phyloP scores from a whole-genome alignment of 2,329 filamentous ascomycete species.

The Talaromyces pinophilus region DNA sequence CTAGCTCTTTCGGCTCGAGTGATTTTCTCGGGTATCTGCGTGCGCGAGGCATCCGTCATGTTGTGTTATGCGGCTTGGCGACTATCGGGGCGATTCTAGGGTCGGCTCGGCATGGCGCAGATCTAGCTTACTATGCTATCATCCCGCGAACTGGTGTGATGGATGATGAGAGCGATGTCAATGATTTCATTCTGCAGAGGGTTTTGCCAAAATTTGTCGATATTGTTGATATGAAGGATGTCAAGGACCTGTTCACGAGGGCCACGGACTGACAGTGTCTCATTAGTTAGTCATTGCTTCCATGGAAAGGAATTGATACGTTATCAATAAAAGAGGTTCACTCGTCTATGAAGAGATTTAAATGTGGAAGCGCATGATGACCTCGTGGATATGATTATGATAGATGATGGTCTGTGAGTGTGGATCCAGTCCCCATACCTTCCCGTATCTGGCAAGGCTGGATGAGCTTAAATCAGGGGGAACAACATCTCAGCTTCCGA shows the following conservation, averaged over 20 bases:
- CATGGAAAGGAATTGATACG: not conserved
- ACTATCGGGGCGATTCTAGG: not conserved
- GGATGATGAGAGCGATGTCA: not conserved
- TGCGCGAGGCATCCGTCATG: constrained; percentile 6
- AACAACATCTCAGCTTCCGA: not conserved
- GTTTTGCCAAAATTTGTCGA: constrained; percentile 1
- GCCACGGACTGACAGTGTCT: not conserved
- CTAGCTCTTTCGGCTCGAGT: constrained; percentile 12
- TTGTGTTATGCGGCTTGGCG: constrained; percentile 7
- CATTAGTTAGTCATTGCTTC: not conserved
- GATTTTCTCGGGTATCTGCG: constrained; percentile 4
- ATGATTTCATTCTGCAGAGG: not conserved
- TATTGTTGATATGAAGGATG: not conserved
- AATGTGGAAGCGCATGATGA: not conserved
- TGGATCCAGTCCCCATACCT: constrained; percentile 7
- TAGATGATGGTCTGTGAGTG: constrained; percentile 7
- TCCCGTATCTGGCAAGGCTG: constrained; percentile 10
- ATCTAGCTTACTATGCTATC: not conserved
- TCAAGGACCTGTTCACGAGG: not conserved
- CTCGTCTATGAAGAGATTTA: not conserved
- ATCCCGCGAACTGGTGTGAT: constrained; percentile 7
- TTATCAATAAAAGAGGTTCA: not conserved
- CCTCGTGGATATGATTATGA: not conserved
- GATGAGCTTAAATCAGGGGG: constrained; percentile 18
- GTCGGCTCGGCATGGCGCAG: not conserved